Evolutionary conservation across 768 basidiomycete genomes (phyloP), one percentile per base, ranked within the genome.

Genomic region (Leucocoprinus birnbaumii): DNA sequence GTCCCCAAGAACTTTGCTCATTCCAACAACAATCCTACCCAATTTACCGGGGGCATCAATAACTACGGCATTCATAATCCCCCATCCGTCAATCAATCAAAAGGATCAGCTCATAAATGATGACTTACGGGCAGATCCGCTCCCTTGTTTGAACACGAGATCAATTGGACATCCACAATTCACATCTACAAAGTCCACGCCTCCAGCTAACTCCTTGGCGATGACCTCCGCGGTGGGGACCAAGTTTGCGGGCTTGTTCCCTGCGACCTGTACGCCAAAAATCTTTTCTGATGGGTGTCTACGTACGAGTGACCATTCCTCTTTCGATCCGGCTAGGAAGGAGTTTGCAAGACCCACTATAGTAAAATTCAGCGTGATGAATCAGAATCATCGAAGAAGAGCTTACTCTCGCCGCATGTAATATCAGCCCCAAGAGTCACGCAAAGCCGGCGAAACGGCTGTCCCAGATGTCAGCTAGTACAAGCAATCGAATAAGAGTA

Each of bases 81-180:
- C 24, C 37, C 42, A 37, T 58, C 11, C 34, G 19, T 51, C 31
- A 48, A 57, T 42, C 42, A 10, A 42, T 14, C 19, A 25, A 21
- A n/a, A 59, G n/a, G 38, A 43, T 31, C 37, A 58, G 22, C 9
- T 24, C 22, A 51, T 49, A 19, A 45, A 48, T 8, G 42, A 41
- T n/a, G 43, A 85, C 89, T 48, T 62, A 94, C 94, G 68, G 24
- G 94, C 94, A 55, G 89, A 90, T 0, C 94, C 94, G 53, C 92
- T 94, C 2, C 94, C 94, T 13, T 82, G 80, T 63, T 89, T 89
- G 73, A 95, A 97, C 1, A 99, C 91, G 41, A 98, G 74, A 69
- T 99, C 97, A 61, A 98, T 98, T 3, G 97, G 97, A 69, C 97
- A 98, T 6, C 95, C 95, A 68, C 92, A 91, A 64, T 99, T 99